Base-by-base conservation (phyloP, 345 rosid species). In the Gossypium longicalyx region DNA sequence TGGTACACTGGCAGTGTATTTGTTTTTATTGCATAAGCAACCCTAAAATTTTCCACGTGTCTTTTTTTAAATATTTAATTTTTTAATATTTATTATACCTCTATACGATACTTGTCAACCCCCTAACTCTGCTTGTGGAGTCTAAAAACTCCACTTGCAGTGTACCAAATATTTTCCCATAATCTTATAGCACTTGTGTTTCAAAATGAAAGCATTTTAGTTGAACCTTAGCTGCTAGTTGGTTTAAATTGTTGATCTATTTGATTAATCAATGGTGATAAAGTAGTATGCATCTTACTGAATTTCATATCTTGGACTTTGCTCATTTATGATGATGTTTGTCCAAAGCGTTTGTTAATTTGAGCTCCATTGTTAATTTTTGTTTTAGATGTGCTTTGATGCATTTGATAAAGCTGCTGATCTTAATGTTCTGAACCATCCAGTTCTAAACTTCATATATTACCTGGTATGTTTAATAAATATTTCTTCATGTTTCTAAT, bases 381-480 rank as follows among this genome's bases (percentile, higher is more conserved):
- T 82, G 63, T 45, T 64, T 66, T 75, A 93, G 97, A 85, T 88
- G 90, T 89, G 94, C 82, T 86, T 91, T 70, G 82, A 89, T 83
- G 98, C 98, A 48, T 93, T 93, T 57, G 92, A 91, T 65, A 76
- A 83, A 83, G 92, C 89, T 59, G 95, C 93, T 13, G 83, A 91
- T 80, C 88, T 93, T 79, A 92, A 89, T 83, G 93, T 93, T 74
- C 75, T 93, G 83, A 84, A 91, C 82, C 98, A 93, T 72, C 93
- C 98, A 19, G 73, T 91, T 83, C 87, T 93, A 34, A 91, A 91
- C 86, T 86, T 91, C 85, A 77, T 90, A 71, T 93, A 88, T 79
- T 93, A 91, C 85, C 80, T 90, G 88, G 98, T 90, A 85, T 80
- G 86, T 81, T 79, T 52, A 22, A 67, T 13, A 47, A 47, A 48